A percentile compares a stretch with the other conserved stretches of the same genome.
Evolutionary conservation across 768 basidiomycete genomes (phyloP).

Genomic region (Russula sp.): DNA sequence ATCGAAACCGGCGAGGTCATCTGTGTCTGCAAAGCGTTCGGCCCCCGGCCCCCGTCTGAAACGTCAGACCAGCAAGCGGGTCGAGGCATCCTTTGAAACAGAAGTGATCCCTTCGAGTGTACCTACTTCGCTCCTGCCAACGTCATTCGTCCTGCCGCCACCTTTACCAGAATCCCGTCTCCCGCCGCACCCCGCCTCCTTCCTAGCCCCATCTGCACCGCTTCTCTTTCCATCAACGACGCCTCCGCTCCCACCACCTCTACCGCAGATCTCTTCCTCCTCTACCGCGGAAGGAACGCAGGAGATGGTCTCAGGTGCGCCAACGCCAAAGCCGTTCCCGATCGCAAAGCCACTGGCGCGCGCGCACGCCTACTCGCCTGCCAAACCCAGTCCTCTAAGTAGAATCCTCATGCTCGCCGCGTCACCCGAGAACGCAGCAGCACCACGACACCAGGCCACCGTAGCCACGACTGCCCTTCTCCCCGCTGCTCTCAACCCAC

Average conservation of each 20-base stretch:
- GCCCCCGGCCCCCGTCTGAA: conserved; percentile 31
- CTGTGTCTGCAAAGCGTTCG: conserved; percentile 32
- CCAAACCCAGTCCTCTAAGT: conserved; percentile 72
- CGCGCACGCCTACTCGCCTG: conserved; percentile 79
- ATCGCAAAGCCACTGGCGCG: conserved; percentile 64
- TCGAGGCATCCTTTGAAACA: conserved; percentile 47
- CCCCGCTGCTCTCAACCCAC: neutral
- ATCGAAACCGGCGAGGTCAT: conserved; percentile 21
- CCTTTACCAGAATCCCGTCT: conserved; percentile 66
- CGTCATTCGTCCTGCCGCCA: conserved; percentile 72
- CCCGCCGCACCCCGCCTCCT: conserved; percentile 42
- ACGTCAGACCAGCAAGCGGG: neutral
- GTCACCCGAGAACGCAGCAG: conserved; percentile 43
- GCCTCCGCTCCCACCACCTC: conserved; percentile 2
- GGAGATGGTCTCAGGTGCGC: neutral
- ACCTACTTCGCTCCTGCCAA: conserved; percentile 43
- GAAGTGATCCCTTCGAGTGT: conserved; percentile 40
- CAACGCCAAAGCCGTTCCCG: conserved; percentile 49
- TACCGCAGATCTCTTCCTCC: neutral
- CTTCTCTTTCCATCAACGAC: conserved; percentile 14
- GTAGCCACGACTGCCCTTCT: neutral
- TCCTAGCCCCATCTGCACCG: conserved; percentile 26
- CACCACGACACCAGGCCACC: conserved; percentile 12
- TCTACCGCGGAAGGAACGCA: neutral
- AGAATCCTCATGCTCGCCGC: conserved; percentile 68